Evolutionary conservation across 1,284 basidiomycete species (phyloP).

Genomic region (Tetrapyrgos nigripes): DNA sequence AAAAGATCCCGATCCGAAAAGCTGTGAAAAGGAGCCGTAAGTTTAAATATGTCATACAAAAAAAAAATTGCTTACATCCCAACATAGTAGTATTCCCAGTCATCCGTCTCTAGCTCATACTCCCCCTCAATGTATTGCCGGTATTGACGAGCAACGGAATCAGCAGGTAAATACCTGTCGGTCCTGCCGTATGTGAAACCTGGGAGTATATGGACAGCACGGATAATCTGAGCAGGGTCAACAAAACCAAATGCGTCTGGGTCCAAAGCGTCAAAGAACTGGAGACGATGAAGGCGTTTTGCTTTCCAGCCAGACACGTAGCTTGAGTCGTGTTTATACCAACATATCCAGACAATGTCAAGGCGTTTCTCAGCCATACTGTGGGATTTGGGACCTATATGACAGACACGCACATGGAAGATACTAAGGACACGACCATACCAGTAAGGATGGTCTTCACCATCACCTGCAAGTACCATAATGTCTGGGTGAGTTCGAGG

Average conservation of each 20-base stretch:
- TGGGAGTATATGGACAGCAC: slow-evolving; percentile 20
- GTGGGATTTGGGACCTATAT: background rate
- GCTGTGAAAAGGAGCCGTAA: slow-evolving; percentile 3
- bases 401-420: slow-evolving; percentile 35
- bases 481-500: slow-evolving; percentile 24
- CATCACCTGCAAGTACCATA: slow-evolving; percentile 20
- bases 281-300: background rate
- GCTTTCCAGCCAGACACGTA: background rate
- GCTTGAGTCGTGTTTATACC: background rate
- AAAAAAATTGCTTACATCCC: slow-evolving; percentile 15
- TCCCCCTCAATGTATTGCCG: background rate
- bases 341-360: background rate
- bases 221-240: slow-evolving; percentile 22
- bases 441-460: slow-evolving; percentile 33
- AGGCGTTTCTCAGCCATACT: background rate
- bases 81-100: slow-evolving; percentile 19
- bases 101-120: slow-evolving; percentile 14
- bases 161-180: slow-evolving; percentile 1
- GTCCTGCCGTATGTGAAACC: slow-evolving; percentile 19
- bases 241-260: slow-evolving; percentile 11
- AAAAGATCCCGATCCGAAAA: slow-evolving; percentile 17
- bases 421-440: slow-evolving; percentile 42
- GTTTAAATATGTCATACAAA: background rate
- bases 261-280: background rate
- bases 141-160: slow-evolving; percentile 11